Evolutionary conservation across 2,329 filamentous ascomycete species (phyloP).

Genomic region (Chaetomium olivaceum): DNA sequence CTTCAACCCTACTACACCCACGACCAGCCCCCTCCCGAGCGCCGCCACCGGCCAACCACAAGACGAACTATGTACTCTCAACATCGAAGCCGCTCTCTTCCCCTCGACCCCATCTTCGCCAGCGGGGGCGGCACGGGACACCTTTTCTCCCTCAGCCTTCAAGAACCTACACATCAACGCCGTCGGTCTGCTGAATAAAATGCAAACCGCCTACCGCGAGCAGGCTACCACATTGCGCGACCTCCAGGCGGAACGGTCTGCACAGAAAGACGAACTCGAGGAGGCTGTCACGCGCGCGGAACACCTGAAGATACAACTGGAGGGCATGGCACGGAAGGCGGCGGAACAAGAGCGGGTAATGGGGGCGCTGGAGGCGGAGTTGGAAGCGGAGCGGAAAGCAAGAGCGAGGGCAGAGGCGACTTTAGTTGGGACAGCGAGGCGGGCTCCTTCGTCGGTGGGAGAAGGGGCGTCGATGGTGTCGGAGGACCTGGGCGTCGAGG

Average conservation of each 20-base stretch:
- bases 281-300: slow-evolving; percentile 55
- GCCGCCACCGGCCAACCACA: slow-evolving; percentile 28
- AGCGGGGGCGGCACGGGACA: slow-evolving; percentile 42
- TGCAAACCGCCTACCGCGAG: slow-evolving; percentile 60
- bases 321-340: slow-evolving; percentile 57
- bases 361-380: slow-evolving; percentile 46
- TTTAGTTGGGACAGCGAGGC: not conserved
- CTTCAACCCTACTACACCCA: slow-evolving; percentile 36
- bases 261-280: slow-evolving; percentile 54
- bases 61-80: slow-evolving; percentile 52
- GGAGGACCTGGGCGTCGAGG: slow-evolving; percentile 57
- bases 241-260: slow-evolving; percentile 4
- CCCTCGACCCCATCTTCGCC: slow-evolving; percentile 43
- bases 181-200: slow-evolving; percentile 53
- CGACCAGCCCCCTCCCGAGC: slow-evolving; percentile 22
- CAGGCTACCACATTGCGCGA: slow-evolving; percentile 54
- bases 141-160: slow-evolving; percentile 60
- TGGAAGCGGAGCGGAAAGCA: slow-evolving; percentile 52
- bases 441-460: slow-evolving; percentile 7
- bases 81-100: slow-evolving; percentile 57
- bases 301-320: slow-evolving; percentile 60
- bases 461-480: slow-evolving; percentile 48
- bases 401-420: slow-evolving; percentile 43
- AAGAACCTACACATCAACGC: slow-evolving; percentile 63
- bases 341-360: slow-evolving; percentile 55